Evolutionary conservation across 352 stramenopile genomes (phyloP), one percentile per base, ranked within the genome.

Genomic region (Globisporangium okanoganense): DNA sequence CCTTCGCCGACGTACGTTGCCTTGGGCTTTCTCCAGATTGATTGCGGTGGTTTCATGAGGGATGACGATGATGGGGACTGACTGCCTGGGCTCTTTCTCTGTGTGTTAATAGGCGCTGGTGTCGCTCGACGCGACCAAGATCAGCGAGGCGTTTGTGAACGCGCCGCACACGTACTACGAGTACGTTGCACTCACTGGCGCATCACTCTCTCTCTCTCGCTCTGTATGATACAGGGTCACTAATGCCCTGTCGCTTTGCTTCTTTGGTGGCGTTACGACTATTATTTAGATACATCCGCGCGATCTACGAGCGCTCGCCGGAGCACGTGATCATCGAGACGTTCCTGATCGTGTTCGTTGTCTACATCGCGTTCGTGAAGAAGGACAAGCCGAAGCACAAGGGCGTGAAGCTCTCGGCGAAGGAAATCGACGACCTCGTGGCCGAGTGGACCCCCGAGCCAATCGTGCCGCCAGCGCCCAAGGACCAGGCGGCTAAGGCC

Each of bases 311-410:
- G 62, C 81, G 83, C 60, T 89, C 75, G 51, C 96, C 96, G 3
- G 77, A 98, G 61, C 97, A 99, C 67, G 95, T 99, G 43, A 89
- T 98, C 45, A 95, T 99, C 45, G 97, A 99, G 85, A 99, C 96
- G 35, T 91, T 97, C 27, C 76, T 99, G n/a, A 96, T 99, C 45
- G 74, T 92, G 22, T 98, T 98, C 63, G 94, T 98, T 52, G 67
- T 98, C 25, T 98, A 97, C 76, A 92, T 99, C 61, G 80, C 97
- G 12, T 78, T 99, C 33, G 69, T 92, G 51, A 94, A 94, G 72
- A 82, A 82, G 35, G 81, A 88, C 63, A 85, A 86, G 64, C 80
- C 82, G 7, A 82, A 79, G 54, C 65, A 72, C n/a, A 67, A 72
- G 7, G 66, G 62, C 40, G 61, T 73, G 43, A 87, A 96, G 72